phyloP scores from a whole-genome alignment of 1,284 basidiomycete species.

The Ustilago esculenta region DNA sequence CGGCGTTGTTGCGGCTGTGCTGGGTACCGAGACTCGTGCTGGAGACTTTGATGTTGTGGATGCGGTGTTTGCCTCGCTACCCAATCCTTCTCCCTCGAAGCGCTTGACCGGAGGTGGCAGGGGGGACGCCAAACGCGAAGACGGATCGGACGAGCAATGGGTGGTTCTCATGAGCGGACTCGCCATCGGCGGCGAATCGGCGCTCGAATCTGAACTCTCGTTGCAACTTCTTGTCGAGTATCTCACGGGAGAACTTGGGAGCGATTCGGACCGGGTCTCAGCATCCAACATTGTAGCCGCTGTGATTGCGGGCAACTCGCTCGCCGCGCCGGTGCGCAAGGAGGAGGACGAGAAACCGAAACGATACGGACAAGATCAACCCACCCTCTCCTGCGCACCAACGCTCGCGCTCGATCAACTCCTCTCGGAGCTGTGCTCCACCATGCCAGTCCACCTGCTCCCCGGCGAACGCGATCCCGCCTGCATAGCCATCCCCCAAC shows the following conservation, averaged over 20 bases:
- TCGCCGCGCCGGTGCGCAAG: constrained; percentile 32
- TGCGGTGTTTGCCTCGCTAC: constrained; percentile 78
- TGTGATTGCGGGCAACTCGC: constrained; percentile 57
- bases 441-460: constrained; percentile 73
- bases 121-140: constrained; percentile 3
- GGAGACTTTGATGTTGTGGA: constrained; percentile 97
- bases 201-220: constrained; percentile 39
- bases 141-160: constrained; percentile 37
- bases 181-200: constrained; percentile 70
- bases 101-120: not conserved
- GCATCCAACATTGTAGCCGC: constrained; percentile 42
- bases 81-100: constrained; percentile 5
- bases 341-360: constrained; percentile 42
- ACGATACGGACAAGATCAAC: constrained; percentile 40
- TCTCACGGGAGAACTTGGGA: constrained; percentile 84
- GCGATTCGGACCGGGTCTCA: constrained; percentile 67
- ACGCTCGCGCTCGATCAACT: constrained; percentile 75
- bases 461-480: constrained; percentile 89
- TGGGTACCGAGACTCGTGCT: constrained; percentile 85
- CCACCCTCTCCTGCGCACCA: constrained; percentile 33
- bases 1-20: constrained; percentile 81
- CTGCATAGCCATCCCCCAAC: constrained; percentile 89
- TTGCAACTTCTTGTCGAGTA: constrained; percentile 73
- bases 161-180: constrained; percentile 65
- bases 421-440: constrained; percentile 75